Percentiles rank a stretch among this genome's conserved stretches.
Evolutionary conservation across 2,329 filamentous ascomycete species (phyloP).

Genomic region (Cladosporium sp.): DNA sequence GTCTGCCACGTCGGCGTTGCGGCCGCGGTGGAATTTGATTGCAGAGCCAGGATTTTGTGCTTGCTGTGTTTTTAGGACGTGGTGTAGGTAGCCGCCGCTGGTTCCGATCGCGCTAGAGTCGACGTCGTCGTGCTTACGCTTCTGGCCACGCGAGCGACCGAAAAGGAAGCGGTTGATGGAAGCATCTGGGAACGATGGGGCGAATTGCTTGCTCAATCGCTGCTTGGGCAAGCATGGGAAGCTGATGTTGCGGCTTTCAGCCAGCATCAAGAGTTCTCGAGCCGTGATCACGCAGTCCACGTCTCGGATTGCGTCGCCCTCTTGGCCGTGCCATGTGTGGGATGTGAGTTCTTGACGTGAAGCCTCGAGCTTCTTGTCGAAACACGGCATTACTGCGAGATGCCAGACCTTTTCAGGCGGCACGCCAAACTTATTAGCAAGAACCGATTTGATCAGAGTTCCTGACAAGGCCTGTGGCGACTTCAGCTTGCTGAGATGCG

Average conservation of each 20-base stretch:
- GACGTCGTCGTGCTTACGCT: conserved; percentile 37
- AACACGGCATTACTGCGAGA: conserved; percentile 94
- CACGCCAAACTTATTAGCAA: conserved; percentile 69
- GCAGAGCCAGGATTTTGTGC: conserved; percentile 66
- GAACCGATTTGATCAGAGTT: conserved; percentile 79
- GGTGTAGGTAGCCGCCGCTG: conserved; percentile 84
- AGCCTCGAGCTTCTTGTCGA: conserved; percentile 97
- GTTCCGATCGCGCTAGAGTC: conserved; percentile 56
- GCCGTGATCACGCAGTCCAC: conserved; percentile 98
- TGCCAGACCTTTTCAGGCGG: conserved; percentile 84
- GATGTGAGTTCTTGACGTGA: conserved; percentile 84
- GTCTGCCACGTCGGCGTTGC: conserved; percentile 88
- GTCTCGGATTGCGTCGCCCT: conserved; percentile 63
- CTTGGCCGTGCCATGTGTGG: conserved; percentile 31
- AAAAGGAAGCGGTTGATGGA: conserved; percentile 72
- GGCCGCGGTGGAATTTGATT: conserved; percentile 68
- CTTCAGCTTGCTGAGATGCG: conserved; percentile 85
- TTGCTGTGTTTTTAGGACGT: conserved; percentile 73
- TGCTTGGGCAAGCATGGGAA: conserved; percentile 68
- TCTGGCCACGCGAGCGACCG: conserved; percentile 48
- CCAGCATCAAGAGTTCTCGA: conserved; percentile 87
- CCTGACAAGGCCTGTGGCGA: conserved; percentile 91
- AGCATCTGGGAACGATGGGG: conserved; percentile 67
- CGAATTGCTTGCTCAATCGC: conserved; percentile 45
- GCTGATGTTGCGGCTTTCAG: conserved; percentile 71